Evolutionary conservation across 768 basidiomycete genomes (phyloP).

Genomic region (Naganishia randhawae): DNA sequence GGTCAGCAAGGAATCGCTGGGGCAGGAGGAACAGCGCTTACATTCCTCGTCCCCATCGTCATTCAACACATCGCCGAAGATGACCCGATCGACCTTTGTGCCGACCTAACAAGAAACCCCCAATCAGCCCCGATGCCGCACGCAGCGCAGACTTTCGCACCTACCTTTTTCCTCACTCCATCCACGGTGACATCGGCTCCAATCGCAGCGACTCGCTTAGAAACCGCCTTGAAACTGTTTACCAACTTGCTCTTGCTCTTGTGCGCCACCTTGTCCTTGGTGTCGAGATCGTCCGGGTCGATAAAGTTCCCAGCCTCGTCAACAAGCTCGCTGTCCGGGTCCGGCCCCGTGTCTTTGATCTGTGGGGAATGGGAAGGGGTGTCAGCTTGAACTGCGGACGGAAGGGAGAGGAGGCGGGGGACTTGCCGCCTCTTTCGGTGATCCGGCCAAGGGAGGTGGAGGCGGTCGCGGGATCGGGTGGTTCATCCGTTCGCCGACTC

Average conservation of each 20-base stretch:
- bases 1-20: neutral
- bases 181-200: conserved; percentile 51
- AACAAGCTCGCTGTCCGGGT: conserved; percentile 40
- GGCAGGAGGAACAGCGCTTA: conserved; percentile 31
- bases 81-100: conserved; percentile 46
- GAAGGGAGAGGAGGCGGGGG: conserved; percentile 29
- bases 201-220: conserved; percentile 52
- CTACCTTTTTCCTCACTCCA: conserved; percentile 47
- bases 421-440: conserved; percentile 42
- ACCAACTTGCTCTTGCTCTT: conserved; percentile 48
- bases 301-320: conserved; percentile 48
- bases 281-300: conserved; percentile 34
- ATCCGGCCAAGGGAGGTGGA: conserved; percentile 45
- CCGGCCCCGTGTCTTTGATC: conserved; percentile 41
- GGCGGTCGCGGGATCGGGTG: conserved; percentile 33
- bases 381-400: conserved; percentile 44
- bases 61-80: conserved; percentile 47
- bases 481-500: conserved; percentile 47
- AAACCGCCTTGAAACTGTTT: conserved; percentile 44
- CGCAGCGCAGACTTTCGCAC: conserved; percentile 19
- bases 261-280: conserved; percentile 39
- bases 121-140: neutral
- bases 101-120: neutral
- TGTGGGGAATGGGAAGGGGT: neutral
- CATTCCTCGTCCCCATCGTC: conserved; percentile 46